These are phyloP conservation scores for Leucosporidium yakuticum DNA, from an alignment of 768 basidiomycete genomes.

Conservation along the genomic window DNA sequence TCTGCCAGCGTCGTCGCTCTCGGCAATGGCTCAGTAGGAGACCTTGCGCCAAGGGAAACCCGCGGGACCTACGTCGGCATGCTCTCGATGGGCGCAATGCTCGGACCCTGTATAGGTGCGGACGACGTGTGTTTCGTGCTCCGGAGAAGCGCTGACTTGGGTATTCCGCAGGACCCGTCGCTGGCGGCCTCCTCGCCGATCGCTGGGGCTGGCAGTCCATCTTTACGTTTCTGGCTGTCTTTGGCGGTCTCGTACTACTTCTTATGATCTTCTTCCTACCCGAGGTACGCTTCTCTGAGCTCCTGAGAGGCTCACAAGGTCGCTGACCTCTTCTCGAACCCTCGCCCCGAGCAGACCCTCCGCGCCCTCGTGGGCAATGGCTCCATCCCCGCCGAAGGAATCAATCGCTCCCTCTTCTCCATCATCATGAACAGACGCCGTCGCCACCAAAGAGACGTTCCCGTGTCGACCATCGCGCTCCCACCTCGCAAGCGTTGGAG, in stretches of 20 bases:
- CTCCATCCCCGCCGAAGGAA: background rate
- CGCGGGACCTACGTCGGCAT: background rate
- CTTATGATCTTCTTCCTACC: conserved; percentile 17
- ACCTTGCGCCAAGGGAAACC: conserved; percentile 5
- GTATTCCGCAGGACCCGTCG: background rate
- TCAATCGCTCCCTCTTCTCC: conserved; percentile 7
- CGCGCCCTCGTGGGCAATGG: conserved; percentile 3
- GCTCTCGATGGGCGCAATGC: background rate
- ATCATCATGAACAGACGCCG: background rate
- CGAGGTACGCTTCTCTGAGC: conserved; percentile 8
- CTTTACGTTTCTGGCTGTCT: conserved; percentile 15
- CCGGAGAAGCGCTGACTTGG: background rate
- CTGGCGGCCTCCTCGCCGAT: background rate
- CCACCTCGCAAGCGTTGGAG: conserved; percentile 4
- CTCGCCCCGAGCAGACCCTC: background rate
- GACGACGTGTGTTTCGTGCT: too few species aligned
- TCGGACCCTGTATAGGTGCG: background rate
- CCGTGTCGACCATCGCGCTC: background rate
- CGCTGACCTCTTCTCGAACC: too few species aligned
- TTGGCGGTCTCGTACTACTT: background rate
- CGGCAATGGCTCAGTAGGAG: conserved; percentile 11
- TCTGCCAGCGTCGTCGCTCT: conserved; percentile 9
- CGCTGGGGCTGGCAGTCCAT: conserved; percentile 15
- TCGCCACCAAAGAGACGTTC: background rate
- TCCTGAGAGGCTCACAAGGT: conserved; percentile 8